phyloP scores from a whole-genome alignment of 805 yeast species.

The Schizosaccharomyces lindneri region DNA sequence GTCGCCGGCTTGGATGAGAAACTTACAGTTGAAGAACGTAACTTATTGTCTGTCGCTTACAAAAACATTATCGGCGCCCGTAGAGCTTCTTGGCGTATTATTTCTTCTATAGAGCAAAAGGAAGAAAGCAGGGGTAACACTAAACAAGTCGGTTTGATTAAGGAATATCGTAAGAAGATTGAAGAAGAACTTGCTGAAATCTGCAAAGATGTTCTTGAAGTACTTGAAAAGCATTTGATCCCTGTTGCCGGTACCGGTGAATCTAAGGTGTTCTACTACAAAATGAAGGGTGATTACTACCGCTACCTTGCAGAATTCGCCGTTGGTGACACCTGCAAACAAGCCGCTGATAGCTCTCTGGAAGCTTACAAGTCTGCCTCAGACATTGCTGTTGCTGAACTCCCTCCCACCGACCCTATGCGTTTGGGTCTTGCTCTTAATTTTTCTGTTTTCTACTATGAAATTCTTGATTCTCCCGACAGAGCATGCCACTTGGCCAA shows the following conservation, averaged over 20 bases:
- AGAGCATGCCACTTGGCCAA: constrained; percentile 97
- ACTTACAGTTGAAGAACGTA: constrained; percentile 91
- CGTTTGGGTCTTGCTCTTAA: constrained; percentile 93
- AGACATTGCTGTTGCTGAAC: constrained; percentile 86
- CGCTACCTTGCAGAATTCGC: constrained; percentile 97
- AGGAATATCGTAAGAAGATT: constrained; percentile 83
- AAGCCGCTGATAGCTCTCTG: constrained; percentile 73
- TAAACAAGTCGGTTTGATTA: constrained; percentile 65
- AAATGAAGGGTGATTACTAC: constrained; percentile 99
- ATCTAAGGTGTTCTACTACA: constrained; percentile 91
- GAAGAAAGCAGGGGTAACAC: constrained; percentile 92
- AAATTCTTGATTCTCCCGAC: constrained; percentile 92
- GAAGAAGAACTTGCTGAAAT: constrained; percentile 79
- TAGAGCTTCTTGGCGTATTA: constrained; percentile 98
- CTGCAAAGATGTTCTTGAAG: constrained; percentile 78
- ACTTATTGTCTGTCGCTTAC: constrained; percentile 87
- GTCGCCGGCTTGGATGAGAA: constrained; percentile 93
- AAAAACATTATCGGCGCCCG: constrained; percentile 97
- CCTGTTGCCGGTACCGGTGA: constrained; percentile 91
- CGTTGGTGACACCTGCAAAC: constrained; percentile 69
- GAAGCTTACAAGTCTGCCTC: constrained; percentile 90
- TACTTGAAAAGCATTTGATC: constrained; percentile 69
- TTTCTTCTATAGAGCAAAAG: constrained; percentile 90
- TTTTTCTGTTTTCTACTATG: constrained; percentile 94
- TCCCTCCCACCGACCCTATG: constrained; percentile 97